phyloP scores from a whole-genome alignment of 306 rosid genomes.

The Betula pendula region DNA sequence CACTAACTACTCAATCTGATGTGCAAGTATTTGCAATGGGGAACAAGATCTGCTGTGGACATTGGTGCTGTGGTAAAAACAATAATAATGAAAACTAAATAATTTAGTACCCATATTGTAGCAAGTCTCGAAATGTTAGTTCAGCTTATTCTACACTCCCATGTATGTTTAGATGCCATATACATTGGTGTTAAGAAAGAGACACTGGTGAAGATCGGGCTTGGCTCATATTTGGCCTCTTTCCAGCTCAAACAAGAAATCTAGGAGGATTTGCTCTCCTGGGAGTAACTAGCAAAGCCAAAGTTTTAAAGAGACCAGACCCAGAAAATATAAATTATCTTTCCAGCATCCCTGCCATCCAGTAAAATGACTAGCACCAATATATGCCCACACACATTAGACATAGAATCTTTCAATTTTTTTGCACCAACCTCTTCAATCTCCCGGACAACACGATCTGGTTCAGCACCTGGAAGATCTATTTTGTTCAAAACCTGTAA shows the following conservation, averaged over 20 bases:
- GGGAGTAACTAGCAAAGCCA: background rate
- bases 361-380: background rate
- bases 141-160: background rate
- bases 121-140: background rate
- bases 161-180: background rate
- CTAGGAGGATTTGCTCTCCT: background rate
- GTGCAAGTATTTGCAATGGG: background rate
- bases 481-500: conserved; percentile 87
- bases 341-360: background rate
- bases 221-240: background rate
- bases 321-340: background rate
- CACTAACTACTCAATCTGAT: background rate
- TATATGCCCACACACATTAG: background rate
- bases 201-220: background rate
- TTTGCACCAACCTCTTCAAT: conserved; percentile 75
- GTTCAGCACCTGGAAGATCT: conserved; percentile 97
- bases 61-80: background rate
- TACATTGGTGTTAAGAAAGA: background rate
- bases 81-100: background rate
- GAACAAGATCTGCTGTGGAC: background rate
- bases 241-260: background rate
- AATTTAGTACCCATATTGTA: background rate
- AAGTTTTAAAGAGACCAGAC: background rate
- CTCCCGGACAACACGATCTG: conserved; percentile 74
- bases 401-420: conserved; percentile 4